phyloP scores from a whole-genome alignment of 2,329 filamentous ascomycete genomes.

The Fusarium austroafricanum region DNA sequence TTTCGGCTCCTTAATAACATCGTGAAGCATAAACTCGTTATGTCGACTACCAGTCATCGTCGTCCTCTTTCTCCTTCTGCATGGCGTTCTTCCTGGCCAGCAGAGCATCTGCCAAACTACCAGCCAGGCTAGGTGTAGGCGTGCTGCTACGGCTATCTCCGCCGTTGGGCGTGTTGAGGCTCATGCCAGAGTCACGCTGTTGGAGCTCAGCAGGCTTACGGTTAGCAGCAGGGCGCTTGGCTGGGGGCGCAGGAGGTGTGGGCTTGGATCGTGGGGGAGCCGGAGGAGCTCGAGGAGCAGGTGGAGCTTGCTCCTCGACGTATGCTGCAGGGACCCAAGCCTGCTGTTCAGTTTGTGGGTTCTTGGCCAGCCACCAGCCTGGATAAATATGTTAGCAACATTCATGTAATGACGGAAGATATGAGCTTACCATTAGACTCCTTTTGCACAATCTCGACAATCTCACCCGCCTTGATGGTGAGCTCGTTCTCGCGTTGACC shows the following conservation, averaged over 20 bases:
- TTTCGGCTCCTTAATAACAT: constrained; percentile 31
- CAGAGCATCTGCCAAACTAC: constrained; percentile 82
- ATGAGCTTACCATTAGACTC: constrained; percentile 84
- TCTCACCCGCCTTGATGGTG: constrained; percentile 79
- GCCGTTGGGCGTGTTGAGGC: constrained; percentile 67
- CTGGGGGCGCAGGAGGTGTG: constrained; percentile 79
- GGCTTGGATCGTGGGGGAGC: constrained; percentile 75
- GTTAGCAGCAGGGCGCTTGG: constrained; percentile 78
- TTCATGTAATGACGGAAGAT: background rate
- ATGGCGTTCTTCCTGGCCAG: constrained; percentile 81
- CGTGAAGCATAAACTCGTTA: constrained; percentile 43
- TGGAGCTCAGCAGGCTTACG: constrained; percentile 78
- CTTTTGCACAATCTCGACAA: constrained; percentile 92
- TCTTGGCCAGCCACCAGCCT: constrained; percentile 98
- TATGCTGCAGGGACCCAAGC: constrained; percentile 97
- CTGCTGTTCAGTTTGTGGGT: constrained; percentile 66
- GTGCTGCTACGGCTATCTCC: constrained; percentile 75
- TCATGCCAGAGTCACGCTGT: constrained; percentile 78
- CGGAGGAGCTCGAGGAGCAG: constrained; percentile 72
- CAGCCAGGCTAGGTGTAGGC: constrained; percentile 76
- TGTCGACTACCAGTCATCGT: constrained; percentile 73
- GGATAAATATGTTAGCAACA: constrained; percentile 48
- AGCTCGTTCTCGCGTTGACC: constrained; percentile 89
- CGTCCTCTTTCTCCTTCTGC: constrained; percentile 75
- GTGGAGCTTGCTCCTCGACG: constrained; percentile 82